Base-by-base conservation (phyloP, 2,329 filamentous ascomycete genomes). In the Talaromyces amestolkiae region DNA sequence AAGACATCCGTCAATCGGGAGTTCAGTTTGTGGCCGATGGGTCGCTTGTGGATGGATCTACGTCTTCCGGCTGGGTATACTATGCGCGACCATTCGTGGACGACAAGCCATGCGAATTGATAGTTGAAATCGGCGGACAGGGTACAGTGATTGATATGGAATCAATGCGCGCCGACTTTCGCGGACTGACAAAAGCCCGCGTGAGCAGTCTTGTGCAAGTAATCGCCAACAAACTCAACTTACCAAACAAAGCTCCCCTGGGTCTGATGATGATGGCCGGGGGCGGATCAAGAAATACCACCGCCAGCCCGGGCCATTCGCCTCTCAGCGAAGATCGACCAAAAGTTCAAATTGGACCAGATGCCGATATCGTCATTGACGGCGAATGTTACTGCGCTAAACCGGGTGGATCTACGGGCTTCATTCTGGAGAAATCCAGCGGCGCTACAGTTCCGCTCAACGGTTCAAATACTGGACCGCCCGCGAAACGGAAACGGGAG, bases 41-140 rank as follows among this genome's bases (percentile, higher is more conserved):
- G 19, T 65, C 71, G 3, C 68, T 75, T 24, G 69, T 69, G 60
- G 65, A 76, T 41, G 63, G 65, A 31, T 27, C 73, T 1, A 59
- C 31, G 0, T 47, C 59, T 13, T 69, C 76, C 10, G 84, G 85
- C 4, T 91, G 86, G 82, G 87, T 96, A 33, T 87, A 87, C 68
- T 98, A 98, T 72, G 87, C 91, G 15, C 87, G 94, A 6, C 94
- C 94, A 0, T 96, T 89, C 72, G 88, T 92, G n/a, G 93, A 97
- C 75, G 87, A 91, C 62, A 83, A 83, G 24, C 79, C 89, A 0
- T 83, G 87, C 66, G 91, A 93, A 74, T 84, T 97, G 24, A 84
- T 98, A 31, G 80, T 97, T 2, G 92, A 98, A 75, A 90, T 96
- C 59, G 87, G 89, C 19, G 84, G 83, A 53, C 90, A 92, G 71